Conservation (phyloP, 2,329 filamentous ascomycete genomes). For the Aspergillus sp. region DNA sequence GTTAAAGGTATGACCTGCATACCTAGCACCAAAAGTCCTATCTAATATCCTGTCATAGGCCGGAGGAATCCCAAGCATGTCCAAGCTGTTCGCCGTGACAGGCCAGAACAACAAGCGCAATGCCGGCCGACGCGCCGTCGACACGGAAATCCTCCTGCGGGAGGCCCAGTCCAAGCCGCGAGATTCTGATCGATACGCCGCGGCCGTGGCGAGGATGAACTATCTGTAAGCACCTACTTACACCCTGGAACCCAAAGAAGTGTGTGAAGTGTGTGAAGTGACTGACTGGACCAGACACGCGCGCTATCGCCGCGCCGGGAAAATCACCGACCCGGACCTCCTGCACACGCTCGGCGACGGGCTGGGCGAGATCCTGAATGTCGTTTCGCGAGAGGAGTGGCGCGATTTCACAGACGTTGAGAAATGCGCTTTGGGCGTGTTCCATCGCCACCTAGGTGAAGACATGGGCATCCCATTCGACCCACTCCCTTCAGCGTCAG, state of each 20-base stretch:
- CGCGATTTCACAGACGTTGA: conserved; percentile 63
- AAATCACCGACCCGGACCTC: conserved; percentile 58
- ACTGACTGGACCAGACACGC: conserved; percentile 38
- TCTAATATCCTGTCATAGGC: conserved; percentile 27
- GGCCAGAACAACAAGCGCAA: conserved; percentile 45
- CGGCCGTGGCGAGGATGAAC: conserved; percentile 59
- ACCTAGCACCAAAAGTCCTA: not conserved
- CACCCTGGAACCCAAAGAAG: too few species aligned
- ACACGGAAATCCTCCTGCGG: conserved; percentile 47
- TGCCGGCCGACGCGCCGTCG: conserved; percentile 49
- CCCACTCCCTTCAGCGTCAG: conserved; percentile 19
- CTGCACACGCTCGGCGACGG: conserved; percentile 62
- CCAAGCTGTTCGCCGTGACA: conserved; percentile 46
- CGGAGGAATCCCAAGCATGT: conserved; percentile 53
- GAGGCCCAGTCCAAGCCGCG: conserved; percentile 42
- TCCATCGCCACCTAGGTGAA: conserved; percentile 64
- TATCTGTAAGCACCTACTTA: too few species aligned
- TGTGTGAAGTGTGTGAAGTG: too few species aligned
- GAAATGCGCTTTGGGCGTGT: conserved; percentile 58
- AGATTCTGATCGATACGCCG: conserved; percentile 38
- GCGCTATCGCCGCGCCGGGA: conserved; percentile 52
- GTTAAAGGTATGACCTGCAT: conserved; percentile 22
- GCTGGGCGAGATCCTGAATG: conserved; percentile 60
- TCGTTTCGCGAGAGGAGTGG: conserved; percentile 65
- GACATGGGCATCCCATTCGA: conserved; percentile 60